A percentile compares a stretch with the other conserved stretches of the same genome.
These are phyloP conservation scores for Claviceps sp. DNA, from an alignment of 2,329 filamentous ascomycete species.

Conservation along the genomic window DNA sequence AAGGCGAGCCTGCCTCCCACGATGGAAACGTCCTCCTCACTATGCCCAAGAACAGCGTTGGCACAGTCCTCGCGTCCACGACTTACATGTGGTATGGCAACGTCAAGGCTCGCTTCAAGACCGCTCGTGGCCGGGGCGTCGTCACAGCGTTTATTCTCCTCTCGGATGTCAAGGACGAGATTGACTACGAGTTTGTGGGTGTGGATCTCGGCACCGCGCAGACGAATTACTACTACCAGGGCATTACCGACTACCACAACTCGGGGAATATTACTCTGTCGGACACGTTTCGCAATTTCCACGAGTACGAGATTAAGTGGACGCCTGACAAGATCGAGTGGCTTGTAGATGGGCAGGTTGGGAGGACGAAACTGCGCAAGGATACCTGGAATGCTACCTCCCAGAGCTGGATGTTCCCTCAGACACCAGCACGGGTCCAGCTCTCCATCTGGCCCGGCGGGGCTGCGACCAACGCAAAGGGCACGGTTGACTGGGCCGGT, in stretches of 20 bases:
- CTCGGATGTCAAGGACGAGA: constrained; percentile 93
- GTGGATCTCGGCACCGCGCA: constrained; percentile 64
- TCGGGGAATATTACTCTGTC: constrained; percentile 54
- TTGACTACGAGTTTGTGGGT: constrained; percentile 93
- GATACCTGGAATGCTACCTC: constrained; percentile 78
- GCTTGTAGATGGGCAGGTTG: constrained; percentile 69
- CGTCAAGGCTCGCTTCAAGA: constrained; percentile 74
- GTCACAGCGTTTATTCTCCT: constrained; percentile 96
- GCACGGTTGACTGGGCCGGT: constrained; percentile 85
- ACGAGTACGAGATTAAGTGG: constrained; percentile 92
- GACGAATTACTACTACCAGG: constrained; percentile 96
- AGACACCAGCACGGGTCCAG: constrained; percentile 82
- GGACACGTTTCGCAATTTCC: constrained; percentile 64
- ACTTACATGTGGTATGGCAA: constrained; percentile 96
- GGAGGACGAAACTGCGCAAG: constrained; percentile 59
- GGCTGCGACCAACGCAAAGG: constrained; percentile 60
- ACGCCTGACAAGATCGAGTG: constrained; percentile 74
- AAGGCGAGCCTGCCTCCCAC: constrained; percentile 59
- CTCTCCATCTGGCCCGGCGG: constrained; percentile 95
- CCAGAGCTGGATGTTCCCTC: constrained; percentile 76
- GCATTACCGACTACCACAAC: constrained; percentile 74
- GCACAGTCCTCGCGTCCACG: constrained; percentile 73
- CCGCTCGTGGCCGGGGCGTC: constrained; percentile 72
- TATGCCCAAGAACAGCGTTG: constrained; percentile 74
- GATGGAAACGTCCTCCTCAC: constrained; percentile 67